Percentiles rank a stretch among this genome's conserved stretches.
Evolutionary conservation across 2,329 filamentous ascomycete genomes (phyloP).

Genomic region (Monascus ruber): DNA sequence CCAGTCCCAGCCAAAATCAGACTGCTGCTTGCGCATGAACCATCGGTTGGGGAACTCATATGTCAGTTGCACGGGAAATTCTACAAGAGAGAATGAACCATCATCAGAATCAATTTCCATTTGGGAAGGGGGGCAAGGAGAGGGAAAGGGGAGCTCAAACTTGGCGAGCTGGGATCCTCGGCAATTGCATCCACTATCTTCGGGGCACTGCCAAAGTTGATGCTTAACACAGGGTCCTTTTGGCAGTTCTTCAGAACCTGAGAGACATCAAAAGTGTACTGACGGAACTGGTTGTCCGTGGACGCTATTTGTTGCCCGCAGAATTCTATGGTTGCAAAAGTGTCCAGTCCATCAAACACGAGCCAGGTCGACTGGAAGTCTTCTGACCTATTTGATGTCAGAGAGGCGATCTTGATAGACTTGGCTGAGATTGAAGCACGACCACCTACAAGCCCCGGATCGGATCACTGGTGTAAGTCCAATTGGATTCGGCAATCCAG

Average conservation of each 20-base stretch:
- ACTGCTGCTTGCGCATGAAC: conserved; percentile 51
- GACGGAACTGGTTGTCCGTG: conserved; percentile 53
- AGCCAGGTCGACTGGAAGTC: conserved; percentile 39
- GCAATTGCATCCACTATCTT: conserved; percentile 44
- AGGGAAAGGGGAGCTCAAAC: conserved; percentile 11
- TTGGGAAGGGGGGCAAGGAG: background rate
- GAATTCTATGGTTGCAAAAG: conserved; percentile 46
- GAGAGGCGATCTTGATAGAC: background rate
- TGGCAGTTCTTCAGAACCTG: conserved; percentile 34
- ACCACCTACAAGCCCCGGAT: conserved; percentile 31
- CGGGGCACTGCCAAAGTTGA: conserved; percentile 49
- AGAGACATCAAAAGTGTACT: conserved; percentile 50
- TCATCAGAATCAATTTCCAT: background rate
- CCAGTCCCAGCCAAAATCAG: conserved; percentile 57
- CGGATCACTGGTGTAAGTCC: conserved; percentile 47
- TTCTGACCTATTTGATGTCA: conserved; percentile 9
- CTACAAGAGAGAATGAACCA: background rate
- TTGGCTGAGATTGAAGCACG: background rate
- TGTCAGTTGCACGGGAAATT: conserved; percentile 2
- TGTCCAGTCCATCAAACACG: conserved; percentile 52
- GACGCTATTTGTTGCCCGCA: conserved; percentile 44
- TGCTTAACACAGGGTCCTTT: conserved; percentile 28
- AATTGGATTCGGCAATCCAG: conserved; percentile 49
- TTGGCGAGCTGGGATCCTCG: conserved; percentile 36
- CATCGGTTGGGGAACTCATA: conserved; percentile 45